A percentile compares a stretch with the other conserved stretches of the same genome.
These are phyloP conservation scores for Pseudopediastrum boryanum DNA, from an alignment of 139 green algal genomes.

Conservation along the genomic window DNA sequence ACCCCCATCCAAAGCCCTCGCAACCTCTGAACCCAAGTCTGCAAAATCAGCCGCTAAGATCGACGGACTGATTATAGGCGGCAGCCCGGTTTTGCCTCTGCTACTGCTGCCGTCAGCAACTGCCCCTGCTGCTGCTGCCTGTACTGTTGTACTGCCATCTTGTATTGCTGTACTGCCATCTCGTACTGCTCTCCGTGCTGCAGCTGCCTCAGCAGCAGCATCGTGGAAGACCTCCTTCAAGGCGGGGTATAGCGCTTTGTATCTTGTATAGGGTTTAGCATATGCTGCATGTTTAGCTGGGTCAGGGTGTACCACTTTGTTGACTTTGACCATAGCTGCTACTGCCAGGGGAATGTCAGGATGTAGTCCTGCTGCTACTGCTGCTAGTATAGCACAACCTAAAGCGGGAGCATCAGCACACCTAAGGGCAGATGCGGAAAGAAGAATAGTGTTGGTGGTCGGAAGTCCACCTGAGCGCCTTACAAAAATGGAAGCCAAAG, in stretches of 20 bases:
- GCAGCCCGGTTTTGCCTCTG: neutral
- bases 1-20: constrained; percentile 56
- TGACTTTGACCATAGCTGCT: constrained; percentile 63
- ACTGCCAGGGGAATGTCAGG: constrained; percentile 48
- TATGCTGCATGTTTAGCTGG: constrained; percentile 51
- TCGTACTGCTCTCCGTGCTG: constrained; percentile 18
- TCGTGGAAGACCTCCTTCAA: constrained; percentile 51
- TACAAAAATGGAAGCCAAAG: too few relatives aligned
- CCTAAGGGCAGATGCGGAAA: too few relatives aligned
- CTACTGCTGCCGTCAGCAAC: neutral
- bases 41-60: constrained; percentile 91
- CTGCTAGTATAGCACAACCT: constrained; percentile 78
- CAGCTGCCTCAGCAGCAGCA: constrained; percentile 2
- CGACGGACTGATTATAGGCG: constrained; percentile 69
- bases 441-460: too few relatives aligned
- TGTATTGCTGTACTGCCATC: neutral
- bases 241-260: constrained; percentile 69
- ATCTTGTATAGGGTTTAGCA: constrained; percentile 47
- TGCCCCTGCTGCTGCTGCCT: constrained; percentile 3
- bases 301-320: constrained; percentile 56
- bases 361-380: constrained; percentile 61
- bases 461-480: too few relatives aligned
- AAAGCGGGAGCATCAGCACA: constrained; percentile 75
- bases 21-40: constrained; percentile 67
- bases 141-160: neutral